Evolutionary conservation across 129 eudicot genomes (phyloP), one percentile per base, ranked within the genome.

Genomic region (Dittrichia graveolens): DNA sequence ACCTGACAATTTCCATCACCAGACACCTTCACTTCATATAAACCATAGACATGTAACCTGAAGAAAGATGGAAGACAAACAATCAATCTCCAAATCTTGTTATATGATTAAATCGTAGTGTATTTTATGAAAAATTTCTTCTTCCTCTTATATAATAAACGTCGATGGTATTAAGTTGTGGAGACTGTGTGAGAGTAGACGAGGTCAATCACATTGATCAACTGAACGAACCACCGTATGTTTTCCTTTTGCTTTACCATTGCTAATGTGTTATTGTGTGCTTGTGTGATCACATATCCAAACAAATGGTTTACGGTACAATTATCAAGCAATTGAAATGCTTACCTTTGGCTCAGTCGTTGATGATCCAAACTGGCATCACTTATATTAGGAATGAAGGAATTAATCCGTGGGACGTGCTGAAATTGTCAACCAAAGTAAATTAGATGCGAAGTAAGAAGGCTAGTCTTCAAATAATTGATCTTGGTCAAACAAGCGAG

Each of bases 1-100:
- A 90, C 96, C 96, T 90, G 96, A 77, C 96, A 90, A 71, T 90
- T 90, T 65, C 96, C 96, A 60, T 90, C 96, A 50, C 96, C 96
- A 35, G 90, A 85, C 56, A 90, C 90, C 77, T 79, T 83, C 70
- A 87, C 84, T 74, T 90, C 96, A 79, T 54, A 75, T 61, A 90
- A 69, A 80, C 88, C 90, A 71, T 90, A 85, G 38, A 75, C 75
- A 13, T 73, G 82, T 66, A 90, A 67, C 83, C 96, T 90, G 85
- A 57, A 67, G 46, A 69, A 69, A 72, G 45, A 65, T 61, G 53
- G 53, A 61, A 56, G 49, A 54, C 18, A 13, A 7, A 61, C 4
- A 42, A 57, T 49, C 40, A 15, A 58, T 80, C 71, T 49, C 49
- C 18, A 44, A 43, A 3, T 78, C 55, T 46, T 8, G 57, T 35